Evolutionary conservation across 805 yeast genomes (phyloP).

Genomic region (Metschnikowia lunata): DNA sequence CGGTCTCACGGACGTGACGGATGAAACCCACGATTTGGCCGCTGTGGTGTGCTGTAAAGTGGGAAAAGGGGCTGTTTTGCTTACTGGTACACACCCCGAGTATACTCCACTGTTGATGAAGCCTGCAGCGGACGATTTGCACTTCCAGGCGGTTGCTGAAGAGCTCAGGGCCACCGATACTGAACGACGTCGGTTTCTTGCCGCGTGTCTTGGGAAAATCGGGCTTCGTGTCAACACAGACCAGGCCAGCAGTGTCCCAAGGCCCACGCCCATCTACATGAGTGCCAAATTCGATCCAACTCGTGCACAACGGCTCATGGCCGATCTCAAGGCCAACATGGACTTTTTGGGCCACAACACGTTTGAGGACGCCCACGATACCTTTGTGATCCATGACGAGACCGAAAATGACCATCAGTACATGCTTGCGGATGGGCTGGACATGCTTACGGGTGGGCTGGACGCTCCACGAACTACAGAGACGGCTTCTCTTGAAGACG

Average conservation of each 20-base stretch:
- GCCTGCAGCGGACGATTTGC: constrained; percentile 24
- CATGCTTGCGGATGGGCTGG: constrained; percentile 14
- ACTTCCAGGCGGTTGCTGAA: constrained; percentile 27
- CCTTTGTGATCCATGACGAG: constrained; percentile 46
- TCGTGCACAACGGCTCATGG: constrained; percentile 27
- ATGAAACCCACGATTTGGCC: constrained; percentile 42
- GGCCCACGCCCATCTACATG: constrained; percentile 62
- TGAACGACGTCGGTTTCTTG: constrained; percentile 53
- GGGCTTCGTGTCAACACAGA: constrained; percentile 67
- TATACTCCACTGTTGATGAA: constrained; percentile 54
- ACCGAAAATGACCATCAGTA: constrained; percentile 22
- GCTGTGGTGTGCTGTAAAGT: constrained; percentile 67
- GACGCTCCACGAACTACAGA: no score
- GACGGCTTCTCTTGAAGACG: constrained; percentile 6
- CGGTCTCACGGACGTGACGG: constrained; percentile 51
- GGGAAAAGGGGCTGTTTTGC: constrained; percentile 72
- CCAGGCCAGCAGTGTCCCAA: constrained; percentile 48
- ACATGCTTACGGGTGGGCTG: not conserved
- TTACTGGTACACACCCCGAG: constrained; percentile 91
- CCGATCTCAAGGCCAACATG: constrained; percentile 37
- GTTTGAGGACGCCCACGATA: constrained; percentile 54
- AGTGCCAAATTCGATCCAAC: constrained; percentile 37
- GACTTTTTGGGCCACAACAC: constrained; percentile 26
- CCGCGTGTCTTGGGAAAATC: constrained; percentile 50
- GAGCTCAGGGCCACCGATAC: constrained; percentile 41